Base-by-base conservation (phyloP, 495 filamentous ascomycete species). In the Podospora fimiseda region DNA sequence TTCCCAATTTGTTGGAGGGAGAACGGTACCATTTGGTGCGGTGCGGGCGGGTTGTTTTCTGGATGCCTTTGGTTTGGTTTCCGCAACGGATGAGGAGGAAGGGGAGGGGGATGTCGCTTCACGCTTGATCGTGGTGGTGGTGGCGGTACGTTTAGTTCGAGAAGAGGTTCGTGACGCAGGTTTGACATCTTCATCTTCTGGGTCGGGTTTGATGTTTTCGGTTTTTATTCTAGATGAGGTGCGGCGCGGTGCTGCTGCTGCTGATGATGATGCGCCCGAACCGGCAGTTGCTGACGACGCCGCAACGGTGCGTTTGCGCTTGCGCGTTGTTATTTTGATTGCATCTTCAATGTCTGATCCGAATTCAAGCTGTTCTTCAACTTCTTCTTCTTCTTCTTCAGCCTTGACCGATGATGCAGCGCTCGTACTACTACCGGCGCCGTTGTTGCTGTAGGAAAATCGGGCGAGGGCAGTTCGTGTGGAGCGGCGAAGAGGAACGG, bases 1-100 rank as follows among this genome's bases (percentile, higher is more conserved):
- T 50, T 90, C 84, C 93, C 93, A 98, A 62, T 89, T 80, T 0
- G 82, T 76, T 0, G 93, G 94, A 2, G 93, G 80, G 43, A 80
- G 43, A 38, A 87, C 69, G 22, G 69, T 76, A 2, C 77, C 56
- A 19, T 70, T 71, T 21, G 82, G 85, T 3, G 72, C 73, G 46
- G 78, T 71, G 48, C 74, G 74, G 60, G 81, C 78, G 41, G 80
- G 73, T 55, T 77, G 83, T 41, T 80, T 2, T 86, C 84, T 6
- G 87, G 87, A 47, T 81, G 76, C 11, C 84, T 64, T 51, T 5
- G 62, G 43, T 27, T 62, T 62, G 9, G 58, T 19, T 11, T 49
- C 41, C 51, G 70, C 70, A 7, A 15, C 9, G 14, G 43, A 20
- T 7, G 43, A 45, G 43, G 43, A 45, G 2, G 21, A 15, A 33